Evolutionary conservation across 2,329 filamentous ascomycete species (phyloP).

Genomic region (Colletotrichum shisoi): DNA sequence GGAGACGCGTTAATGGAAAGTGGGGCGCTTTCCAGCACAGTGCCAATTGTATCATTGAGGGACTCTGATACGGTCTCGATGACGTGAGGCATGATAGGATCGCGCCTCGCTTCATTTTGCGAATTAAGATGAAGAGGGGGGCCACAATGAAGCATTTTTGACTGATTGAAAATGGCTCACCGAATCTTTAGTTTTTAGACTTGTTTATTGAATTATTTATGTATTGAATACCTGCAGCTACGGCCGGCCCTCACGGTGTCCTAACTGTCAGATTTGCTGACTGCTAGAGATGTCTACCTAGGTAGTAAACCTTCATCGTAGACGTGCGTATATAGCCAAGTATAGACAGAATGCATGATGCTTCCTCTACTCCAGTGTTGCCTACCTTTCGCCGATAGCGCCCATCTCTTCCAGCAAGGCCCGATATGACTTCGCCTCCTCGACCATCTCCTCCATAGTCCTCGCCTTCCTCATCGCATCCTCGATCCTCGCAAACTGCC

Average conservation of each 20-base stretch:
- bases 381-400: slow-evolving; percentile 18
- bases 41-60: neutral
- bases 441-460: slow-evolving; percentile 76
- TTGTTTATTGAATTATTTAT: too few species aligned
- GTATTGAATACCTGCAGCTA: too few species aligned
- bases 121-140: neutral
- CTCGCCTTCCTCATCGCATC: slow-evolving; percentile 73
- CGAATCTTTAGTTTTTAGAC: too few species aligned
- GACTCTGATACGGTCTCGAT: neutral
- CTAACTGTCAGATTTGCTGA: neutral
- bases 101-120: neutral
- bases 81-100: slow-evolving; percentile 12
- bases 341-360: neutral
- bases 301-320: neutral
- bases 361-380: neutral
- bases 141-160: neutral
- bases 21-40: slow-evolving; percentile 6
- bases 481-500: slow-evolving; percentile 74
- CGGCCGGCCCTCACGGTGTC: neutral
- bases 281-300: neutral
- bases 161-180: neutral
- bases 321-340: too few species aligned
- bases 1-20: slow-evolving; percentile 31
- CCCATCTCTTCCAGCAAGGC: slow-evolving; percentile 57
- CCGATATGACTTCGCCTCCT: slow-evolving; percentile 75